Base-by-base conservation (phyloP, 768 basidiomycete genomes). In the Piloderma croceum region DNA sequence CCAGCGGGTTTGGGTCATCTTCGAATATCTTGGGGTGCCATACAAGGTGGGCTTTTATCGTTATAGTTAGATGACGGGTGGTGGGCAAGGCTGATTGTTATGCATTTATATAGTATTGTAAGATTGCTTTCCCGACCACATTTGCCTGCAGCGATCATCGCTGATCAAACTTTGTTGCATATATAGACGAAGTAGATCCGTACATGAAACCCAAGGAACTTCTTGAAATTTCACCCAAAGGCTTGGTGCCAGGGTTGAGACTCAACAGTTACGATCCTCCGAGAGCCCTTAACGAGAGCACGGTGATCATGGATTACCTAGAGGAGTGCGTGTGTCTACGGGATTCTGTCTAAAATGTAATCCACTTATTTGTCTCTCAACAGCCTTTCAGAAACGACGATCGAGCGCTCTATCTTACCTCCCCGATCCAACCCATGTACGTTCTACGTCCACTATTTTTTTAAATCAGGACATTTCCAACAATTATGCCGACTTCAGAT, bases 201-300 rank as follows among this genome's bases (percentile, higher is more conserved):
- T 89, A 90, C 66, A 78, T 79, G 61, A 91, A 90, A 49, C 84
- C 88, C 0, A 59, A 76, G 36, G 85, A 86, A 23, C 73, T 91
- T 15, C 68, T 92, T n/a, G 77, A 84, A 25, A 67, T 88, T 13
- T 89, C 86, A 12, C 86, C 88, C 1, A 87, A 85, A 51, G 87
- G 89, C 0, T 70, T 91, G 3, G 85, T 92, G 1, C 87, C 88
- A 0, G 85, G 71, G 1, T 51, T 86, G 21, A 74, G 70, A 49
- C 58, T 88, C 39, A 62, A 78, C 48, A 60, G 61, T 3, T 76
- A 67, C 44, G 56, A 54, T 35, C 81, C 79, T 1, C 76, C 82
- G 1, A 64, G 76, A 24, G 74, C 78, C 0, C 60, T 90, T 10
- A 83, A 89, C 56, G 89, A 90, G 57, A 87, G 83, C 52, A 84